Evolutionary conservation across 2,329 filamentous ascomycete species (phyloP).

Genomic region (Scedosporium aurantiacum): DNA sequence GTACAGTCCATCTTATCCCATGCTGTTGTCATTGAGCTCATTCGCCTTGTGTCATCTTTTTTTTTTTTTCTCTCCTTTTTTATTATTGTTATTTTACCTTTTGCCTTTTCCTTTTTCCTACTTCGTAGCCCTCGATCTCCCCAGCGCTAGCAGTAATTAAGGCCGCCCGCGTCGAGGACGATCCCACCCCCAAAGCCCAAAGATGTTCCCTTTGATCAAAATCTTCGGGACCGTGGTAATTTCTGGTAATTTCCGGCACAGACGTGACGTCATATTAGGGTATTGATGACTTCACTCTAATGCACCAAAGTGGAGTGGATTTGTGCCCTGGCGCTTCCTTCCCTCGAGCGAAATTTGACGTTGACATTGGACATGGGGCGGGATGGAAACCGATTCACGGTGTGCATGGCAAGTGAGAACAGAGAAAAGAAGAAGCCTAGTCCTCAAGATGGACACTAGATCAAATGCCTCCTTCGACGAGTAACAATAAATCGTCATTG

Average conservation of each 20-base stretch:
- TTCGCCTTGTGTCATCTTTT: too few relatives aligned
- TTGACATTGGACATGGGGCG: background rate
- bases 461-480: background rate
- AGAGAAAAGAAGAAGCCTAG: background rate
- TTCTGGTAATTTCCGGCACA: background rate
- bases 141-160: background rate
- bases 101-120: too few relatives aligned
- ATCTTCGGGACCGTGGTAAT: background rate
- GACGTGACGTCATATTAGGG: background rate
- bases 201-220: background rate
- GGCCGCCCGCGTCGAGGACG: background rate
- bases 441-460: background rate
- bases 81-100: too few relatives aligned
- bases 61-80: too few relatives aligned
- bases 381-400: background rate
- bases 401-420: too few relatives aligned
- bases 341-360: background rate
- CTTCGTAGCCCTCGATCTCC: too few relatives aligned
- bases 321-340: background rate
- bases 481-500: background rate
- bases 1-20: too few relatives aligned
- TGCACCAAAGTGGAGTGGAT: conserved; percentile 1
- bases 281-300: conserved; percentile 1
- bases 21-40: too few relatives aligned
- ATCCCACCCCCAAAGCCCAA: conserved; percentile 2